Evolutionary conservation across 2,329 filamentous ascomycete genomes (phyloP).

Genomic region (Colletotrichum melonis): DNA sequence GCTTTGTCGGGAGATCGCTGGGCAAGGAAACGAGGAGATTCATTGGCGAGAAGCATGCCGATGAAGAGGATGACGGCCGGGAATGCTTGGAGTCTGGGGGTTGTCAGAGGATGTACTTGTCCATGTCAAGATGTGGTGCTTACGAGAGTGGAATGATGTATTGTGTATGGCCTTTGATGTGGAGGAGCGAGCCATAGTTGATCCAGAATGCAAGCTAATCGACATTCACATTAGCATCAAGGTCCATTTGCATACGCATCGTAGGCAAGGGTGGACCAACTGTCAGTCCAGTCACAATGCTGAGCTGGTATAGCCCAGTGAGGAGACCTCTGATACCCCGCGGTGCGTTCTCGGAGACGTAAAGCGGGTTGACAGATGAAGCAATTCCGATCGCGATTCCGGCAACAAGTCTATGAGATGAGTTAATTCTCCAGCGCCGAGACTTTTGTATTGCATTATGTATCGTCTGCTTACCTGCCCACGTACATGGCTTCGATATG

Average conservation of each 20-base stretch:
- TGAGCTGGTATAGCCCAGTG: conserved; percentile 62
- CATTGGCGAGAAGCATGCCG: conserved; percentile 48
- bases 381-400: conserved; percentile 63
- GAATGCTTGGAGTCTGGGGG: conserved; percentile 47
- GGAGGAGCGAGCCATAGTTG: conserved; percentile 43
- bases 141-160: conserved; percentile 50
- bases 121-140: not conserved
- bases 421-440: conserved; percentile 49
- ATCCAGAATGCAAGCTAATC: conserved; percentile 53
- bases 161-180: conserved; percentile 30
- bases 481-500: conserved; percentile 67
- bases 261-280: no score
- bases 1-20: conserved; percentile 52
- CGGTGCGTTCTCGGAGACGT: conserved; percentile 68
- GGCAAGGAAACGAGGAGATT: conserved; percentile 51
- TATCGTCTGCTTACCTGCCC: conserved; percentile 49
- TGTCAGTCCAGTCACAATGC: conserved; percentile 55
- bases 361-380: conserved; percentile 66
- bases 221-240: conserved; percentile 46
- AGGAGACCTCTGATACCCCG: conserved; percentile 62
- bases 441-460: no score
- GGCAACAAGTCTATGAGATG: conserved; percentile 59
- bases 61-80: conserved; percentile 50
- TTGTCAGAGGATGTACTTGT: no score
- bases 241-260: no score